phyloP scores from a whole-genome alignment of 31 red algal species.

The Bonnemaisonia californica region DNA sequence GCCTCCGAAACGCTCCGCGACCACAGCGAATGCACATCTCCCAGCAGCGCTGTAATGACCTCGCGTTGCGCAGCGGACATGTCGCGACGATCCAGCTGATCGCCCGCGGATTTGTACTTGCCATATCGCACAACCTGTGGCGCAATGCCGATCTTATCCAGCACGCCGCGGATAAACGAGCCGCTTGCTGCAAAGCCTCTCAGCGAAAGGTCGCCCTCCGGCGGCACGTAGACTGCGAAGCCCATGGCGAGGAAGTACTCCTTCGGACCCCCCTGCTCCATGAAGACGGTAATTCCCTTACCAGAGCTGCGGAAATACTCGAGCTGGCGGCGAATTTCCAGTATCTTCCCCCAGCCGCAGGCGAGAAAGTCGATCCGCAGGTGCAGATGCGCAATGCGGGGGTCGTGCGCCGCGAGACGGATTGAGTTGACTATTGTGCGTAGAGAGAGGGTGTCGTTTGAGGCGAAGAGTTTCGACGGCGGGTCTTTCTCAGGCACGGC shows the following conservation, averaged over 20 bases:
- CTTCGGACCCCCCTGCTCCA: constrained; percentile 80
- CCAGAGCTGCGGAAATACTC: constrained; percentile 84
- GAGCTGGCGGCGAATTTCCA: constrained; percentile 90
- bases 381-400: constrained; percentile 88
- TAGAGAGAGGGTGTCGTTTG: constrained; percentile 38
- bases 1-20: constrained; percentile 58
- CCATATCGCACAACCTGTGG: constrained; percentile 95
- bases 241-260: constrained; percentile 84
- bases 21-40: constrained; percentile 67
- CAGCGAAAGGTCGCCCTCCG: constrained; percentile 75
- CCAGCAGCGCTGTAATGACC: constrained; percentile 79
- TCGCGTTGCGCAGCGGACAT: constrained; percentile 88
- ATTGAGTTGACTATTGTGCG: constrained; percentile 54
- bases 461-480: constrained; percentile 40
- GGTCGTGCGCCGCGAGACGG: constrained; percentile 90
- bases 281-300: constrained; percentile 80
- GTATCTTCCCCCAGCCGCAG: constrained; percentile 92
- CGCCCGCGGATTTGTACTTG: constrained; percentile 94
- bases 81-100: constrained; percentile 79
- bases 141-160: constrained; percentile 95
- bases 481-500: constrained; percentile 41
- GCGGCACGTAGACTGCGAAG: constrained; percentile 77
- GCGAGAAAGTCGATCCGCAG: constrained; percentile 64
- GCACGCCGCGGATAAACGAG: constrained; percentile 85
- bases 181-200: constrained; percentile 80